Evolutionary conservation across 2,329 filamentous ascomycete species (phyloP).

Genomic region (Aspergillus terreus): DNA sequence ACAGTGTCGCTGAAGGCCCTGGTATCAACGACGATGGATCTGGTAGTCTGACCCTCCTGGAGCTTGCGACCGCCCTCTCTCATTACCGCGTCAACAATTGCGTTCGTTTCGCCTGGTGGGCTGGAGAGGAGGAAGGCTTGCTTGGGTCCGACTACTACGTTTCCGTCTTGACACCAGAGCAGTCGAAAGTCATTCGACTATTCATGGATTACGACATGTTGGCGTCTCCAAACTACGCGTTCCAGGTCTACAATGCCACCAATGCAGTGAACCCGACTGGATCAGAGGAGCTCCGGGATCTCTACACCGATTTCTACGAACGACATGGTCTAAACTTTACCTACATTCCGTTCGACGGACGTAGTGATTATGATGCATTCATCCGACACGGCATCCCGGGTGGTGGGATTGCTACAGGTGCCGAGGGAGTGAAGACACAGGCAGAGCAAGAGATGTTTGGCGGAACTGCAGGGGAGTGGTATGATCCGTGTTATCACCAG

Average conservation of each 20-base stretch:
- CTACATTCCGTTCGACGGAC: slow-evolving; percentile 71
- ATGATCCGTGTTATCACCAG: slow-evolving; percentile 56
- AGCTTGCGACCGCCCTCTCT: slow-evolving; percentile 58
- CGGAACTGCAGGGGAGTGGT: slow-evolving; percentile 57
- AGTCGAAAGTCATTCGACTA: slow-evolving; percentile 58
- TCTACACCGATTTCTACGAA: slow-evolving; percentile 66
- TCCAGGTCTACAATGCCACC: slow-evolving; percentile 53
- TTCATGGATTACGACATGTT: slow-evolving; percentile 73
- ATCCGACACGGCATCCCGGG: slow-evolving; percentile 68
- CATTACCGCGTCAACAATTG: slow-evolving; percentile 70
- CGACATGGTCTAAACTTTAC: slow-evolving; percentile 63
- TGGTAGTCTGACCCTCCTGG: slow-evolving; percentile 58
- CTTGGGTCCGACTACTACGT: slow-evolving; percentile 58
- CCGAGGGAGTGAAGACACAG: slow-evolving; percentile 70
- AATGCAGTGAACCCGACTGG: slow-evolving; percentile 56
- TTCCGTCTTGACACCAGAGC: slow-evolving; percentile 42
- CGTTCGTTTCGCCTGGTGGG: slow-evolving; percentile 64
- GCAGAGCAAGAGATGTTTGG: slow-evolving; percentile 65
- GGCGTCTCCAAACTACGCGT: slow-evolving; percentile 56
- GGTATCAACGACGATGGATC: slow-evolving; percentile 78
- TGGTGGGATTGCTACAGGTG: slow-evolving; percentile 72
- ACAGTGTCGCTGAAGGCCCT: slow-evolving; percentile 58
- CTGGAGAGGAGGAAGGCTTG: slow-evolving; percentile 59
- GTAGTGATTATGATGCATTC: slow-evolving; percentile 76
- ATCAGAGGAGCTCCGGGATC: slow-evolving; percentile 63